Evolutionary conservation across 129 eudicot species (phyloP).

Genomic region (Artemisia argyi): DNA sequence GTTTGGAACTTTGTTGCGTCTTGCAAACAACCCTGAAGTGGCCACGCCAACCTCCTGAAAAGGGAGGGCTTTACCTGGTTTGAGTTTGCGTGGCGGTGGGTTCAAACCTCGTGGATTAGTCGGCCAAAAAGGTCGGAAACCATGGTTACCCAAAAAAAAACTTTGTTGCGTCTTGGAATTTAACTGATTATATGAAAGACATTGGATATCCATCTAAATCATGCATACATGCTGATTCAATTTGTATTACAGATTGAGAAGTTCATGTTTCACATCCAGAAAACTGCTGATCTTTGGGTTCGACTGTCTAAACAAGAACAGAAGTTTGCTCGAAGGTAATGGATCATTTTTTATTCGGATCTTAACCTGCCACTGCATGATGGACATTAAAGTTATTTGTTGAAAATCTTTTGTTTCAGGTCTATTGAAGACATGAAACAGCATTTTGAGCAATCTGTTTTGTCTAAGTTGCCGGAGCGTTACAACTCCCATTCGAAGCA

Average conservation of each 20-base stretch:
- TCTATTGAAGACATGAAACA: conserved; percentile 53
- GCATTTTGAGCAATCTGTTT: conserved; percentile 73
- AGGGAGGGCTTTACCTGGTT: too few relatives aligned
- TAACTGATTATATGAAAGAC: background rate
- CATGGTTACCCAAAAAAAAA: too few relatives aligned
- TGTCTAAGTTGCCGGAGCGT: conserved; percentile 70
- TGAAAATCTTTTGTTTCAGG: conserved; percentile 36
- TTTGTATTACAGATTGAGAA: conserved; percentile 68
- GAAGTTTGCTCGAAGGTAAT: conserved; percentile 57
- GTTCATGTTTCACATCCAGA: conserved; percentile 63
- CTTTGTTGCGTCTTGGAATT: background rate
- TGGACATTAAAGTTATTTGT: background rate
- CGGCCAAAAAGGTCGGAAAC: too few relatives aligned
- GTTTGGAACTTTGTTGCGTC: background rate
- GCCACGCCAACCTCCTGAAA: too few relatives aligned
- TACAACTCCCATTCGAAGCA: conserved; percentile 86
- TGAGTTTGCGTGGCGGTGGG: too few relatives aligned
- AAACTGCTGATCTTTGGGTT: conserved; percentile 64
- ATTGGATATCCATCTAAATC: background rate
- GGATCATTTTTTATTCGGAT: background rate
- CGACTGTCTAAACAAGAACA: conserved; percentile 77
- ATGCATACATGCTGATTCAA: background rate
- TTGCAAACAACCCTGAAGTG: too few relatives aligned
- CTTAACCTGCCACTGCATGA: background rate
- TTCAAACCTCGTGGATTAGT: too few relatives aligned